phyloP scores from a whole-genome alignment of 495 filamentous ascomycete genomes.

The Tuber aestivum region DNA sequence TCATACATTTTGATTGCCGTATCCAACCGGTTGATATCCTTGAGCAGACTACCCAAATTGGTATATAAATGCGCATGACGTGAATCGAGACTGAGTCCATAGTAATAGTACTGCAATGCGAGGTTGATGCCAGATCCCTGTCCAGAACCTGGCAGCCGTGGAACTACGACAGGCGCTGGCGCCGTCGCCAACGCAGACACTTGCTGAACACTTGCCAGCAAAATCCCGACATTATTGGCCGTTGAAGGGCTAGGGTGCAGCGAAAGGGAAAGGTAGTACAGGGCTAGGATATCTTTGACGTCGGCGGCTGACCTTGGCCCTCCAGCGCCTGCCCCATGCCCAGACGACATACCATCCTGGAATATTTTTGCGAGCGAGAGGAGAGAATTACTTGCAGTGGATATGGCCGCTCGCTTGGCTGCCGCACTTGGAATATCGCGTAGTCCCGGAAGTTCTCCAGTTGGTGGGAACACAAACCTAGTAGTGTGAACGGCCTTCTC shows the following conservation, averaged over 20 bases:
- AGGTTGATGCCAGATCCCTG: constrained; percentile 83
- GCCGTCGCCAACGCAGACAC: constrained; percentile 46
- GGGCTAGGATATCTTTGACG: constrained; percentile 85
- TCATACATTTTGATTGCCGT: constrained; percentile 97
- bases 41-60: constrained; percentile 89
- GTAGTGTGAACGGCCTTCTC: constrained; percentile 79
- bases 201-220: constrained; percentile 90
- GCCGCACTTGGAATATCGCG: constrained; percentile 65
- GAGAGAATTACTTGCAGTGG: constrained; percentile 91
- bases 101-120: constrained; percentile 90
- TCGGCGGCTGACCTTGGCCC: constrained; percentile 59
- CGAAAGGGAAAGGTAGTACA: constrained; percentile 94
- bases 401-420: constrained; percentile 72
- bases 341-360: constrained; percentile 93
- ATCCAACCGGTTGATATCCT: constrained; percentile 89
- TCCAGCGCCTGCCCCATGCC: constrained; percentile 54
- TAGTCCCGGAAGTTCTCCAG: constrained; percentile 76
- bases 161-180: constrained; percentile 29
- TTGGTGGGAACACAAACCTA: constrained; percentile 69
- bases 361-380: constrained; percentile 96
- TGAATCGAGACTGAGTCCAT: constrained; percentile 76
- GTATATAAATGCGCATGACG: constrained; percentile 98
- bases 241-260: constrained; percentile 95
- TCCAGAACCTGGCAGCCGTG: constrained; percentile 56
- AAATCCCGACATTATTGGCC: constrained; percentile 95